Evolutionary conservation across 140 eudicot genomes (phyloP), one percentile per base, ranked within the genome.

Genomic region (Stevia rebaudiana): DNA sequence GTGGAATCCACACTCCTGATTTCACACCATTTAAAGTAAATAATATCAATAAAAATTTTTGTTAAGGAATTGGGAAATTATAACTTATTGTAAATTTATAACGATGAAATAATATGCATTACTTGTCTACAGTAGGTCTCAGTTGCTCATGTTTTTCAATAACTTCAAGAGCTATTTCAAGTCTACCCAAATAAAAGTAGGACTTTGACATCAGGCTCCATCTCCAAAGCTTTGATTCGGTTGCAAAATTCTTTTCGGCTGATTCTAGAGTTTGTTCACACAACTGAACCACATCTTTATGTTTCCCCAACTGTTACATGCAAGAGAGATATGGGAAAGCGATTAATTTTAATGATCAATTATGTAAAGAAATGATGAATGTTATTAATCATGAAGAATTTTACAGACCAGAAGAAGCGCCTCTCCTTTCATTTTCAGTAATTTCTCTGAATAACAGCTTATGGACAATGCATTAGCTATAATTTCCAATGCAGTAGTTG

Each of bases 361-460:
- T 46, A 68, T 1, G 17, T 18, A 59, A 23, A 53, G n/a, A n/a
- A 63, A 61, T 8, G 23, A 75, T 37, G 42, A 42, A 44, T 36
- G 43, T 31, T 53, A 65, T 30, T 36, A 28, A 17, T 56, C 62
- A 59, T 58, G 46, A 47, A 36, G 24, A 41, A 21, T 47, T 28
- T 48, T 43, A 81, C 95, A 73, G 10, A 92, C 98, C 84, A 61
- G 61, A 78, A 76, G 68, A 28, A 92, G 84, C 70, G 98, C 94
- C 72, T 85, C 86, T 74, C 94, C 98, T 73, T 85, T 92, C 85
- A 88, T 68, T 54, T 83, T 76, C 61, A 81, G 84, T 59, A 92
- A 74, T 57, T 74, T 83, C 67, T 92, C 98, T 1, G 98, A 85
- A 58, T 83, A 86, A 67, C 76, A 76, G 76, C 96, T 79, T 58